These are phyloP conservation scores for Candida broadrunensis DNA, from an alignment of 805 yeast species.

Conservation along the genomic window DNA sequence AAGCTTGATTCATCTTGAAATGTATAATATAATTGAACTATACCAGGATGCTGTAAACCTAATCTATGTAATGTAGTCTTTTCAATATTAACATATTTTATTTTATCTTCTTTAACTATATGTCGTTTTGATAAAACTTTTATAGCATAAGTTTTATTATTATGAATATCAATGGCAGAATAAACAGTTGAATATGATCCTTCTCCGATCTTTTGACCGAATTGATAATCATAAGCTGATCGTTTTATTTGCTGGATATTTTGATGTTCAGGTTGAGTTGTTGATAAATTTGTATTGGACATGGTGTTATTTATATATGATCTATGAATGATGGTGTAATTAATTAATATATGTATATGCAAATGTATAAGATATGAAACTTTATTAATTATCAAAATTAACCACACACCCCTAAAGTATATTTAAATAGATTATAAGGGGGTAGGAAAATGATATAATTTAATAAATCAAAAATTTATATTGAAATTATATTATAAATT, in stretches of 20 bases:
- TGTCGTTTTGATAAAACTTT: slow-evolving; percentile 90
- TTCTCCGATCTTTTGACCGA: slow-evolving; percentile 87
- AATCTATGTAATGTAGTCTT: slow-evolving; percentile 83
- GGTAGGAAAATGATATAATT: too few relatives aligned
- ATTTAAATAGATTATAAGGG: too few relatives aligned
- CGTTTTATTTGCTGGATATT: slow-evolving; percentile 23
- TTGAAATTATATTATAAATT: too few relatives aligned
- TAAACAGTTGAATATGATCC: slow-evolving; percentile 95
- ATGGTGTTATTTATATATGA: neutral
- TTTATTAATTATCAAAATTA: too few relatives aligned
- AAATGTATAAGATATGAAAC: too few relatives aligned
- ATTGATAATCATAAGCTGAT: slow-evolving; percentile 80
- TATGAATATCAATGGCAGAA: slow-evolving; percentile 76
- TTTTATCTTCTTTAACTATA: slow-evolving; percentile 90
- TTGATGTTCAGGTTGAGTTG: neutral
- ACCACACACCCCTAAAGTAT: too few relatives aligned
- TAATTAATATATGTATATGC: too few relatives aligned
- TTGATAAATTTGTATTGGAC: neutral
- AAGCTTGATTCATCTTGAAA: slow-evolving; percentile 88
- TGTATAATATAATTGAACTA: slow-evolving; percentile 86
- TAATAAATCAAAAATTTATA: too few relatives aligned
- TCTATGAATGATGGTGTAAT: too few relatives aligned
- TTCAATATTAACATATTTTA: slow-evolving; percentile 94
- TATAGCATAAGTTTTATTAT: slow-evolving; percentile 78
- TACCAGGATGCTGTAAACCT: slow-evolving; percentile 89